Conservation (phyloP, 2,329 filamentous ascomycete genomes). For the Periconia sp. region DNA sequence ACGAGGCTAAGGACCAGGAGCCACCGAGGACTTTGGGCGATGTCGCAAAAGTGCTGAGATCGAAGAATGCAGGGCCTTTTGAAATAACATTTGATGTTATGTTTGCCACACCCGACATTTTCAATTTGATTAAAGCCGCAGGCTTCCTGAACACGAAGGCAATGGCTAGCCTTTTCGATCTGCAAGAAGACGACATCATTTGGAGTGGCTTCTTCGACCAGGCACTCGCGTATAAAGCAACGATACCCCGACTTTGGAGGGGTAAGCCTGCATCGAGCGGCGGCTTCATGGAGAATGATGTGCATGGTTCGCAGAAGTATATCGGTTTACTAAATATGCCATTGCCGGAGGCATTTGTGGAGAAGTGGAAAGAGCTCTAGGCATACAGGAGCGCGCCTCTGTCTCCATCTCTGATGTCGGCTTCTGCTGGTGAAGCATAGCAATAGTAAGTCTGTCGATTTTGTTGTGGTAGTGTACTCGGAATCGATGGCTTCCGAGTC, state of each 20-base stretch:
- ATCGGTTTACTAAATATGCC: slow-evolving; percentile 20
- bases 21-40: slow-evolving; percentile 21
- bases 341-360: slow-evolving; percentile 15
- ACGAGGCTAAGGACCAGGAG: neutral
- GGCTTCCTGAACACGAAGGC: slow-evolving; percentile 17
- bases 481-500: too few relatives aligned
- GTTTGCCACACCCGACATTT: slow-evolving; percentile 40
- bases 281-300: slow-evolving; percentile 28
- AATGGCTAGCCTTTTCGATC: slow-evolving; percentile 16
- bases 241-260: slow-evolving; percentile 23
- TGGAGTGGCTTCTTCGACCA: slow-evolving; percentile 31
- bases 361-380: slow-evolving; percentile 6
- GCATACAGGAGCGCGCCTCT: too few relatives aligned
- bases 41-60: slow-evolving; percentile 22
- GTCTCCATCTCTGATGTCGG: too few relatives aligned
- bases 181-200: slow-evolving; percentile 23
- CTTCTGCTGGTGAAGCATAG: too few relatives aligned
- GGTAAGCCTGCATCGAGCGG: slow-evolving; percentile 20
- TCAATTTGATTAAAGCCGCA: slow-evolving; percentile 18
- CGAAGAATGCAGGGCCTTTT: slow-evolving; percentile 59
- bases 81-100: slow-evolving; percentile 61
- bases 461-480: too few relatives aligned
- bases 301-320: slow-evolving; percentile 27
- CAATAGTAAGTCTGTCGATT: too few relatives aligned
- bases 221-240: slow-evolving; percentile 28